These are phyloP conservation scores for Biscogniauxia sp. DNA, from an alignment of 2,329 filamentous ascomycete species.

Conservation along the genomic window DNA sequence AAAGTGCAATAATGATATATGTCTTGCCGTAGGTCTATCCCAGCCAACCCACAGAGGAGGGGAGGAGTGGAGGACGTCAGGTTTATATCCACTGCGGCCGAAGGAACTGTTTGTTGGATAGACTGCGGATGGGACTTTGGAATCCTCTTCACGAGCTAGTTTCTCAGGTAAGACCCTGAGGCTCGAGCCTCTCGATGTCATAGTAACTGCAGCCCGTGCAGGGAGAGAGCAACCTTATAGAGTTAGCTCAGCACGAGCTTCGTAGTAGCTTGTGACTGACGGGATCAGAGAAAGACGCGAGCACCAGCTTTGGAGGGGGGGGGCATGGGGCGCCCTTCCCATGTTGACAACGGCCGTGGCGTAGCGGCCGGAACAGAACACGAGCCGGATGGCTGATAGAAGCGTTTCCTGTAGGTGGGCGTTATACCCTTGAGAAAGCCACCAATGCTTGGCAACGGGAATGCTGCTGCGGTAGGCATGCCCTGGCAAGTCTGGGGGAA, in stretches of 20 bases:
- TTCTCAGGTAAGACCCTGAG: neutral
- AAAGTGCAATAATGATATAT: slow-evolving; percentile 2
- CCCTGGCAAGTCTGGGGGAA: neutral
- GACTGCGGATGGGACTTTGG: neutral
- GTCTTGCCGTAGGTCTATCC: slow-evolving; percentile 8
- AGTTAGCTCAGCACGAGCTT: neutral
- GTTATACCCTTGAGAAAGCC: neutral
- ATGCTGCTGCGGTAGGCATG: neutral
- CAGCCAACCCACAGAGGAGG: neutral
- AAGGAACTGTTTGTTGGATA: neutral
- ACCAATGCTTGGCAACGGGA: neutral
- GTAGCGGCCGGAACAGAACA: neutral
- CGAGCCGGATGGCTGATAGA: neutral
- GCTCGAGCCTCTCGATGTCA: neutral
- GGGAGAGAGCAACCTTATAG: neutral
- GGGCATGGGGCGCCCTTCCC: neutral
- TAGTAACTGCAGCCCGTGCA: neutral
- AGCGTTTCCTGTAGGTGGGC: neutral
- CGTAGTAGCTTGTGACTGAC: neutral
- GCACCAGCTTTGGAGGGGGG: neutral
- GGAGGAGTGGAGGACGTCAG: slow-evolving; percentile 5
- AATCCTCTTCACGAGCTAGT: neutral
- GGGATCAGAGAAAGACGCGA: neutral
- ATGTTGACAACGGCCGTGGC: neutral
- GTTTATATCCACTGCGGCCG: slow-evolving; percentile 18